Percentiles rank a stretch among this genome's conserved stretches.
phyloP scores from a whole-genome alignment of 257 asterid species.

The Datura wrightii region DNA sequence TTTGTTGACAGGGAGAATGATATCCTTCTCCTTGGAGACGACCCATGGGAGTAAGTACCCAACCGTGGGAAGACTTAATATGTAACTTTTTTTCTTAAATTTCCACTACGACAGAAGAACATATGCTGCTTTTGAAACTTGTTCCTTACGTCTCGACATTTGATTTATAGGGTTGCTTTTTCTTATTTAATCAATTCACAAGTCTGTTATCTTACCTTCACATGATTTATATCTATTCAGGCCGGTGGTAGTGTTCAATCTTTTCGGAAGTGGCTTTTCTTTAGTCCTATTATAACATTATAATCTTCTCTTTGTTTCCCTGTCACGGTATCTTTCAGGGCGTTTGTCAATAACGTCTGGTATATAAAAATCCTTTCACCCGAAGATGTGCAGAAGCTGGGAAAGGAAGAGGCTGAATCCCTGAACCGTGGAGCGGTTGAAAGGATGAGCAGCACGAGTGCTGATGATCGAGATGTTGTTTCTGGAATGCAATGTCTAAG shows the following conservation, averaged over 20 bases:
- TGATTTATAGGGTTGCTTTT: not conserved
- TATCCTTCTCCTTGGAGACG: constrained; percentile 99
- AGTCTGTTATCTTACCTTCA: not conserved
- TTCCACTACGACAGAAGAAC: not conserved
- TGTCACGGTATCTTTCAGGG: constrained; percentile 51
- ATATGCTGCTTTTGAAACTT: not conserved
- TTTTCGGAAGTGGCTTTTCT: not conserved
- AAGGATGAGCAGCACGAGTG: constrained; percentile 47
- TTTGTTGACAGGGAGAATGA: constrained; percentile 99
- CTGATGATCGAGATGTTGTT: constrained; percentile 58
- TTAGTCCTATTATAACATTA: not conserved
- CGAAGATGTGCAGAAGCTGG: constrained; percentile 79
- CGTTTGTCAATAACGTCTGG: constrained; percentile 91
- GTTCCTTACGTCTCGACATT: not conserved
- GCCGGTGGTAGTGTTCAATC: not conserved
- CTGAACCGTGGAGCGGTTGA: constrained; percentile 51
- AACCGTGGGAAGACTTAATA: not conserved
- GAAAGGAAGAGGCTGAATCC: constrained; percentile 72
- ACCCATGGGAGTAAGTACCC: constrained; percentile 92
- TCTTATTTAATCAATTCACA: not conserved
- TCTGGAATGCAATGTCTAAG: constrained; percentile 70
- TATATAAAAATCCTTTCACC: constrained; percentile 95
- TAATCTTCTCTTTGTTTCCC: constrained; percentile 23
- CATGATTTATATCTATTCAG: not conserved
- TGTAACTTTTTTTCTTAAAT: not conserved